These are phyloP conservation scores for Dysphania ambrosioides DNA, from an alignment of 148 eudicot species.

Conservation along the genomic window DNA sequence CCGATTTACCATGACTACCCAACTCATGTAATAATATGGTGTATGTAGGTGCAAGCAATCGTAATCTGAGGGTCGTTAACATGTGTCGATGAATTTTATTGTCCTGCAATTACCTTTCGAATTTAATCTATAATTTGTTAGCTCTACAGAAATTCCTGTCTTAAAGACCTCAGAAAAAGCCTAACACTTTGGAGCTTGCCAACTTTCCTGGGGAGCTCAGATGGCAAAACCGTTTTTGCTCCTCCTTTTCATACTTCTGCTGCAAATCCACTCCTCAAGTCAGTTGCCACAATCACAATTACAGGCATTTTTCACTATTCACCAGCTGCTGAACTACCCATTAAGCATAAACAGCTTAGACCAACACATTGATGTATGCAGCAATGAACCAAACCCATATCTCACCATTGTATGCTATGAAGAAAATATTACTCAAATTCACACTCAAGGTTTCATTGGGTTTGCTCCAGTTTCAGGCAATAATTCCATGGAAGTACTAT, in stretches of 20 bases:
- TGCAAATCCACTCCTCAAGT: slow-evolving; percentile 30
- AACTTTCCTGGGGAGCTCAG: not conserved
- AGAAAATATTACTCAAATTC: slow-evolving; percentile 63
- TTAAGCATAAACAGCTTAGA: slow-evolving; percentile 34
- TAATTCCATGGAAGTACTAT: slow-evolving; percentile 47
- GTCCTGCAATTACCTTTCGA: not conserved
- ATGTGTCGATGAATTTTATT: too few relatives aligned
- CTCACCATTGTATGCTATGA: slow-evolving; percentile 59
- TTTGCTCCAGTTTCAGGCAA: slow-evolving; percentile 35
- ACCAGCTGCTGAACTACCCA: slow-evolving; percentile 52
- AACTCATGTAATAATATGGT: too few relatives aligned
- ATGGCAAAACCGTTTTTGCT: slow-evolving; percentile 29
- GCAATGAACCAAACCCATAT: slow-evolving; percentile 42
- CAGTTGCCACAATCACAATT: slow-evolving; percentile 48
- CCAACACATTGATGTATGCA: slow-evolving; percentile 48
- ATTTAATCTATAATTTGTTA: not conserved
- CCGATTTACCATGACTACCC: too few relatives aligned
- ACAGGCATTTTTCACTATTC: slow-evolving; percentile 44
- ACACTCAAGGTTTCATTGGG: slow-evolving; percentile 41
- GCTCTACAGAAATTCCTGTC: not conserved
- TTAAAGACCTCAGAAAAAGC: not conserved
- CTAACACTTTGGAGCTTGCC: slow-evolving; percentile 7
- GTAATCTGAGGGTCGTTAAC: not conserved
- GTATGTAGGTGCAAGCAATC: not conserved
- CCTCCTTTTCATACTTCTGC: slow-evolving; percentile 19